These are phyloP conservation scores for Aspergillus fischeri DNA, from an alignment of 2,329 filamentous ascomycete species.

Conservation along the genomic window DNA sequence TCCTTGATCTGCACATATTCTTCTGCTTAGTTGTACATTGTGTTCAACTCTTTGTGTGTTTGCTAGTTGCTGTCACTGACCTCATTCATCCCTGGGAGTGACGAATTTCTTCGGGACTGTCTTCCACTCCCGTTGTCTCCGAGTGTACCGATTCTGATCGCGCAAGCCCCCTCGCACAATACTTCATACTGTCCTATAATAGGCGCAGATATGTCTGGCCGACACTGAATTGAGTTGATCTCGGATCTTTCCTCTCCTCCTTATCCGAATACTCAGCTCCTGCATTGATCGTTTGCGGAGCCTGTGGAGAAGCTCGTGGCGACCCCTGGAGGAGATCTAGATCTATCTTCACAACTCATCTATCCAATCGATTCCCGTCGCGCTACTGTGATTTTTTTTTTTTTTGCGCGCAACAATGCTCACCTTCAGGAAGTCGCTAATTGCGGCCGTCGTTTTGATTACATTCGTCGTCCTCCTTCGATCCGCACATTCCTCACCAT, in stretches of 20 bases:
- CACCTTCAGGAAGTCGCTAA: constrained; percentile 70
- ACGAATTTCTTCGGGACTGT: background rate
- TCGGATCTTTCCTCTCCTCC: background rate
- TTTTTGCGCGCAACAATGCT: constrained; percentile 54
- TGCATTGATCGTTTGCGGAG: constrained; percentile 10
- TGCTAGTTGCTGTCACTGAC: background rate
- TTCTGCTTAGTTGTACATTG: background rate
- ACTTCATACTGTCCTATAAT: background rate
- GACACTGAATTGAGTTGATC: background rate
- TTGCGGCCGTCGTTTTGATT: constrained; percentile 66
- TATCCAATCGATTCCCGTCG: constrained; percentile 2
- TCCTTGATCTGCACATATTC: background rate
- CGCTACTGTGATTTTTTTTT: background rate
- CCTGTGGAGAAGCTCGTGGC: constrained; percentile 8
- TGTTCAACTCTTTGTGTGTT: background rate
- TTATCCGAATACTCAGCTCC: background rate
- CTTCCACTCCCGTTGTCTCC: background rate
- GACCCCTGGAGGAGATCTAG: background rate
- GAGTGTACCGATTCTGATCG: background rate
- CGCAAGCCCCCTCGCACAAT: background rate
- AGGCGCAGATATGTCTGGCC: background rate
- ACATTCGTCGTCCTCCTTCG: constrained; percentile 67
- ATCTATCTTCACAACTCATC: background rate
- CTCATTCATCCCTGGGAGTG: background rate
- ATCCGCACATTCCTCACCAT: constrained; percentile 52